Base-by-base conservation (phyloP, 495 filamentous ascomycete species). In the Amniculicola lignicola region DNA sequence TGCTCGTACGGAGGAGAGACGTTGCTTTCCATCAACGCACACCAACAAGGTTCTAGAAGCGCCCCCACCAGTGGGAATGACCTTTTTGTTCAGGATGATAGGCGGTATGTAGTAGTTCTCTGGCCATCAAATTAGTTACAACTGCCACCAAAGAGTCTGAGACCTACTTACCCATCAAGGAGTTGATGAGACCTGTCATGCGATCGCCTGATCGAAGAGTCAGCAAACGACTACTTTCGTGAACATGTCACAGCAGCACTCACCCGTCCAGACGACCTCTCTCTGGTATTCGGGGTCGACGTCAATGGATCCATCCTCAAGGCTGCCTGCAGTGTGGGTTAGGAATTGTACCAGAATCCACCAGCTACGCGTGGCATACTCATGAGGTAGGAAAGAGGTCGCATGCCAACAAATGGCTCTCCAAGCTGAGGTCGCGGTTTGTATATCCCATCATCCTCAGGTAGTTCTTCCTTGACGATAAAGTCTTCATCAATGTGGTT, bases 21-120 rank as follows among this genome's bases (percentile, higher is more conserved):
- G 73, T 55, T 79, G 76, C 62, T 79, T 79, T 15, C 76, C 76
- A 59, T 79, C 76, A 10, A 79, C 69, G 38, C 73, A 77, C 24
- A 72, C 66, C n/a, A 49, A 31, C 18, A 15, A 50, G 50, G 49
- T 46, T 41, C 54, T 25, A 5, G 36, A 9, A 41, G 57, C 51
- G 21, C 37, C 52, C 10, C 66, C 42, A 27, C 56, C 51, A 3
- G 50, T 18, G 36, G 9, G 15, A n/a, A 39, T 41, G 29, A 44
- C 62, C 24, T 70, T 59, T 10, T 72, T 68, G 51, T 76, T 77
- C 51, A 79, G 77, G 29, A 79, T 78, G 3, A 79, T 64, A 3
- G 76, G 76, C 16, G 76, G 76, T 48, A 78, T 68, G 39, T 77
- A 77, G 45, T 66, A 77, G 35, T 75, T 72, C 54, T 71, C 75